Evolutionary conservation across 306 rosid species (phyloP), one percentile per base, ranked within the genome.

Genomic region (Cucurbita moschata): DNA sequence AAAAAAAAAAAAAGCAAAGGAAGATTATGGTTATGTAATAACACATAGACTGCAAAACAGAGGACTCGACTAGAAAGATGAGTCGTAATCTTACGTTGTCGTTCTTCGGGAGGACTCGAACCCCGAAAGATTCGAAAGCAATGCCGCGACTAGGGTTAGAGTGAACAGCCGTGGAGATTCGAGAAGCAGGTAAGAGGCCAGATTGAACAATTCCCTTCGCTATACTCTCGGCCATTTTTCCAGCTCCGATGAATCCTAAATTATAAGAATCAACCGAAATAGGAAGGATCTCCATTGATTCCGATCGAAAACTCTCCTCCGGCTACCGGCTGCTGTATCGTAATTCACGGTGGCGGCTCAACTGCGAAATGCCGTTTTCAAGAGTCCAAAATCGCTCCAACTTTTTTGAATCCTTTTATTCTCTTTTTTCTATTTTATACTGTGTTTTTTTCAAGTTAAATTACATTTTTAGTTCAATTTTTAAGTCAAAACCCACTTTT

Each of bases 141-240:
- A 40, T 5, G 57, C 82, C 74, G 71, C 89, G 95, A 64, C 73
- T 9, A 55, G 72, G 84, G 50, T 82, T 83, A 75, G 88, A 72
- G 72, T 88, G 88, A 15, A 72, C 50, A 10, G 92, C 79, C n/a
- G 95, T 88, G 15, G 74, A 23, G 74, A 95, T 95, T 42, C 96
- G 92, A 76, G 89, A 88, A 42, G 99, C 73, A 4, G 96, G 86
- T 54, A 95, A 68, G 67, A 91, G 64, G 52, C 96, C 91, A 12
- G 96, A 91, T n/a, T 55, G 78, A 62, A 83, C 85, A 51, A 88
- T 89, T 19, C 99, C 97, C 64, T 81, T 79, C 61, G 96, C 91
- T 23, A 91, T 86, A 79, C 89, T 89, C 83, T 95, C 99, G 12
- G 99, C 99, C 99, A 95, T 88, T 86, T 91, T 95, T 5, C 99